Percentiles rank a stretch among this genome's conserved stretches.
Evolutionary conservation across 306 rosid species (phyloP).

Genomic region (Sicyos baderoa): DNA sequence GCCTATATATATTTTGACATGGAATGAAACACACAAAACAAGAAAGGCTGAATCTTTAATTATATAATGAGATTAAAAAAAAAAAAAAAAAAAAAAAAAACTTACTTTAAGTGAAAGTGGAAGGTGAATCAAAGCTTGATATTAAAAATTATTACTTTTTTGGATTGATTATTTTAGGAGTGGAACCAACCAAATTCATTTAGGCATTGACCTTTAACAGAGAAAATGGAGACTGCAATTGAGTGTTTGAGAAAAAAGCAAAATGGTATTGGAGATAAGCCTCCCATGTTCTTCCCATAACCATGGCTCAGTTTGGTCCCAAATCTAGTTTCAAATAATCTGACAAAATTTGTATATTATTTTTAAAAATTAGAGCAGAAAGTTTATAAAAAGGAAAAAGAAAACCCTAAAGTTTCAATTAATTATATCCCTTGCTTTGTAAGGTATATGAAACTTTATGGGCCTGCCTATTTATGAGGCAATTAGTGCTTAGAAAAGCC

Average conservation of each 20-base stretch:
- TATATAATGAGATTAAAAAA: not conserved
- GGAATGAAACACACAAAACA: slow-evolving; percentile 8
- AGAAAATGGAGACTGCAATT: slow-evolving; percentile 14
- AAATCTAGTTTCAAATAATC: slow-evolving; percentile 18
- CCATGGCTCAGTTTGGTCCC: slow-evolving; percentile 18
- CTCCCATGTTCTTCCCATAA: slow-evolving; percentile 22
- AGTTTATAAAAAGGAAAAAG: not conserved
- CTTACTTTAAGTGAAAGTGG: slow-evolving; percentile 11
- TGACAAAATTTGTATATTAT: slow-evolving; percentile 6
- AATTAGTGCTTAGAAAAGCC: slow-evolving; percentile 9
- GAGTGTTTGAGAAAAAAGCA: slow-evolving; percentile 4
- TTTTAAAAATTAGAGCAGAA: not conserved
- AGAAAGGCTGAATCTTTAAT: slow-evolving; percentile 9
- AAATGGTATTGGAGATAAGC: slow-evolving; percentile 16
- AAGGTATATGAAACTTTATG: not conserved
- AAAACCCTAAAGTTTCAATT: slow-evolving; percentile 1
- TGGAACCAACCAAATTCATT: slow-evolving; percentile 17
- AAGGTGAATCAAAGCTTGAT: slow-evolving; percentile 15
- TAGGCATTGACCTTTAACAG: slow-evolving; percentile 15
- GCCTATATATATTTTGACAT: not conserved
- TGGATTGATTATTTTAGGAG: slow-evolving; percentile 11
- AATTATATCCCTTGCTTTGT: not conserved
- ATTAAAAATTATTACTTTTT: not conserved
- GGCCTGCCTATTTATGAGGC: not conserved
- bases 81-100: not conserved